These are phyloP conservation scores for Aegilops tauschii DNA, from an alignment of 176 grass and related monocot species.

Conservation along the genomic window DNA sequence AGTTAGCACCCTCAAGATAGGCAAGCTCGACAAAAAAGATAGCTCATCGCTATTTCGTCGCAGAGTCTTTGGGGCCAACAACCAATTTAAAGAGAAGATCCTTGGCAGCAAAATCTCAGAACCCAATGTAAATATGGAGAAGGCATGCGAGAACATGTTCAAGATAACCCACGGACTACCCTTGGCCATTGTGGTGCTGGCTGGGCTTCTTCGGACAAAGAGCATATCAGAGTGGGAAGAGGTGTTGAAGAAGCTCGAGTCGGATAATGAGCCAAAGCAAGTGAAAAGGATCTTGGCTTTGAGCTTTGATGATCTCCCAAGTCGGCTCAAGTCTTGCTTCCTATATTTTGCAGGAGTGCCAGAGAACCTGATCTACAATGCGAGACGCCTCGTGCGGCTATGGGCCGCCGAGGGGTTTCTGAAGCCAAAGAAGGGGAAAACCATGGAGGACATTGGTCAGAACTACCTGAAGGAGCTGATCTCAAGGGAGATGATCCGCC, in stretches of 20 bases:
- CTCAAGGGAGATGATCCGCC: conserved; percentile 26
- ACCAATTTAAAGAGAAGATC: neutral
- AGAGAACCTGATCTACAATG: conserved; percentile 5
- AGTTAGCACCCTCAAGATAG: neutral
- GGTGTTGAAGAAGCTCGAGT: neutral
- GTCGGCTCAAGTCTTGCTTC: conserved; percentile 40
- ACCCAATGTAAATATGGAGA: neutral
- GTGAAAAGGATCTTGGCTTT: conserved; percentile 23
- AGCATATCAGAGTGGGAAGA: neutral
- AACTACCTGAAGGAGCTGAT: conserved; percentile 40
- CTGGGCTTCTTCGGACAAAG: conserved; percentile 27
- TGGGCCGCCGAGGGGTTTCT: conserved; percentile 48
- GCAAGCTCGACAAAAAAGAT: neutral
- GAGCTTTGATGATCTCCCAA: conserved; percentile 40
- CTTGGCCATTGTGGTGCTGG: conserved; percentile 35
- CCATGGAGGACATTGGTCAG: conserved; percentile 32
- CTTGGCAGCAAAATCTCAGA: neutral
- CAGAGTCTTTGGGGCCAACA: neutral
- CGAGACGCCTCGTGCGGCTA: conserved; percentile 13
- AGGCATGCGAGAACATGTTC: neutral
- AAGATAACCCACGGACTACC: conserved; percentile 31
- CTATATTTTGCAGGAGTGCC: conserved; percentile 35
- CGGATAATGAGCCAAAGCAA: neutral
- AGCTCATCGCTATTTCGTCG: neutral
- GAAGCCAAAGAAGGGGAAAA: conserved; percentile 31